Percentiles rank a stretch among this genome's conserved stretches.
Evolutionary conservation across 2,329 filamentous ascomycete species (phyloP).

Genomic region (Pseudogymnoascus sp.): DNA sequence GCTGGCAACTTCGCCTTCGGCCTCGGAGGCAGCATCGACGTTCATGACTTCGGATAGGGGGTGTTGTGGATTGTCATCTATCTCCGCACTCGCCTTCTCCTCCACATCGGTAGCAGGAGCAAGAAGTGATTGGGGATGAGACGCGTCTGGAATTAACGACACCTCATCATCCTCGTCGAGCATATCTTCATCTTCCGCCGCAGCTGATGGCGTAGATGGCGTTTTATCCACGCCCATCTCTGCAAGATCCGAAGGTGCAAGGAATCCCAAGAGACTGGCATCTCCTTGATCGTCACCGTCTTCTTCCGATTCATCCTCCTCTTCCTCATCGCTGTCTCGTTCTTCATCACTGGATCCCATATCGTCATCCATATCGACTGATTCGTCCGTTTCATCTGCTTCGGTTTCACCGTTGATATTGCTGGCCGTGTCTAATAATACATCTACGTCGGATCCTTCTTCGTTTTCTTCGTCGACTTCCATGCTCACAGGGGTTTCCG

Average conservation of each 20-base stretch:
- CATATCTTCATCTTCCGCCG: slow-evolving; percentile 13
- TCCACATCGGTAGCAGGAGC: slow-evolving; percentile 2
- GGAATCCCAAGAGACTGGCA: slow-evolving; percentile 31
- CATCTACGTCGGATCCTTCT: slow-evolving; percentile 1
- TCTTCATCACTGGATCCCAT: slow-evolving; percentile 50
- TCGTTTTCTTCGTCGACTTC: slow-evolving; percentile 22
- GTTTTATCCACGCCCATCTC: slow-evolving; percentile 27
- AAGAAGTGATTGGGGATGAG: slow-evolving; percentile 14
- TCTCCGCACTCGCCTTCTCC: neutral
- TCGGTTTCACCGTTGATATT: slow-evolving; percentile 25
- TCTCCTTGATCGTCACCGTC: slow-evolving; percentile 39
- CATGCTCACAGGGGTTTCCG: slow-evolving; percentile 32
- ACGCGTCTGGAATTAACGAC: slow-evolving; percentile 24
- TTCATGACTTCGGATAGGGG: slow-evolving; percentile 11
- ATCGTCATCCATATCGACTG: slow-evolving; percentile 63
- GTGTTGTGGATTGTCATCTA: neutral
- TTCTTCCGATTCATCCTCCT: slow-evolving; percentile 29
- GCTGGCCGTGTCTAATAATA: slow-evolving; percentile 18
- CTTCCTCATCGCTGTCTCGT: slow-evolving; percentile 37
- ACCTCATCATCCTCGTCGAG: slow-evolving; percentile 26
- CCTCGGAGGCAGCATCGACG: neutral
- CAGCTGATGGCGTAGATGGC: neutral
- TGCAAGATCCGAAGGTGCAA: slow-evolving; percentile 27
- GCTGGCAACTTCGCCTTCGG: slow-evolving; percentile 20
- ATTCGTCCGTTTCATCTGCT: slow-evolving; percentile 54